phyloP scores from a whole-genome alignment of 2,329 filamentous ascomycete species.

The Elsinoe batatas region DNA sequence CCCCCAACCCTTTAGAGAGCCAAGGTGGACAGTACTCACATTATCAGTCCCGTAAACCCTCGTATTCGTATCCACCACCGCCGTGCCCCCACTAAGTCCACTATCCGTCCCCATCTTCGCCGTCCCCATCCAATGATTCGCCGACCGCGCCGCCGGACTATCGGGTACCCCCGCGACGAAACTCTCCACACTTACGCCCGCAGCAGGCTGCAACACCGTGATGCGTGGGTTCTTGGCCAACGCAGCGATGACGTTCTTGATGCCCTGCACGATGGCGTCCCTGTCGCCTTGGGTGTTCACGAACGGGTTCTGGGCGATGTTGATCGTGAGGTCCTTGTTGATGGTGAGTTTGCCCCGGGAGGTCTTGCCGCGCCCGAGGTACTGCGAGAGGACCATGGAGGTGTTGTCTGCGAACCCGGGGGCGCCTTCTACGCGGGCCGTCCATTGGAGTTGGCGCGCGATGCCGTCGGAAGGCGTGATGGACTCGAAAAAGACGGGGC shows the following conservation, averaged over 20 bases:
- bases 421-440: conserved; percentile 52
- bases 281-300: conserved; percentile 49
- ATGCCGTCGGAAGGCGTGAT: conserved; percentile 49
- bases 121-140: conserved; percentile 39
- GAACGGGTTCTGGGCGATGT: conserved; percentile 40
- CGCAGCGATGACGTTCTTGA: conserved; percentile 50
- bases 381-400: conserved; percentile 39
- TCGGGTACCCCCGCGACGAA: conserved; percentile 40
- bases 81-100: conserved; percentile 33
- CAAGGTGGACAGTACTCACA: no score
- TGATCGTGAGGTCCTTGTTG: conserved; percentile 47
- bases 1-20: no score
- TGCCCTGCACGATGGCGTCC: conserved; percentile 51
- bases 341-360: conserved; percentile 54
- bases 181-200: conserved; percentile 43
- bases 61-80: conserved; percentile 42
- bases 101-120: conserved; percentile 35
- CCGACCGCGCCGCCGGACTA: conserved; percentile 27
- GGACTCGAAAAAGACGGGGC: conserved; percentile 52
- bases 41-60: conserved; percentile 54
- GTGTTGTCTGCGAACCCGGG: conserved; percentile 33
- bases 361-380: conserved; percentile 54
- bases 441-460: conserved; percentile 56
- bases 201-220: conserved; percentile 46
- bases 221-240: conserved; percentile 46